phyloP scores from a whole-genome alignment of 257 asterid genomes.

The Ligustrum vulgare region DNA sequence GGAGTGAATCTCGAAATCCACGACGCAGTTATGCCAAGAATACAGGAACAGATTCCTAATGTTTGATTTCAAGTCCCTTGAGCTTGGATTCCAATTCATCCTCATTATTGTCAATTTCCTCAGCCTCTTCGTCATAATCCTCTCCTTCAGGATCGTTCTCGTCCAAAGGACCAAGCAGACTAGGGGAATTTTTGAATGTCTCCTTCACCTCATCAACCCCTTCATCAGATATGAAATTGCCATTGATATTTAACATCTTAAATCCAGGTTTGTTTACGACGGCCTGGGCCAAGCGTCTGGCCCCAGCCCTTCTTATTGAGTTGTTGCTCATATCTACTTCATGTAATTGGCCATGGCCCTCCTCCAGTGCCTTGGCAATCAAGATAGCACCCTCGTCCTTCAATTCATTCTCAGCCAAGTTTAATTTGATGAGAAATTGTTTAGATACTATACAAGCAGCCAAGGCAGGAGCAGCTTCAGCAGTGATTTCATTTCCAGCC shows the following conservation, averaged over 20 bases:
- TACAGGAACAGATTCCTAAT: slow-evolving; percentile 39
- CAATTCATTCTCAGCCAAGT: slow-evolving; percentile 78
- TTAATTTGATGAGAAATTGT: slow-evolving; percentile 61
- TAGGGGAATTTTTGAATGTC: slow-evolving; percentile 60
- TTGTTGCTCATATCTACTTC: slow-evolving; percentile 81
- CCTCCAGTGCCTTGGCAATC: slow-evolving; percentile 81
- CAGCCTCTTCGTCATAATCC: slow-evolving; percentile 70
- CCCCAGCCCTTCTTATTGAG: slow-evolving; percentile 84
- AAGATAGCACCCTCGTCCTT: slow-evolving; percentile 92
- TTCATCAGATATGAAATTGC: slow-evolving; percentile 88
- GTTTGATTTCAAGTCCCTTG: slow-evolving; percentile 78
- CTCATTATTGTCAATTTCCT: slow-evolving; percentile 45
- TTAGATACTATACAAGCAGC: slow-evolving; percentile 75
- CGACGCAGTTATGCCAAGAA: slow-evolving; percentile 9
- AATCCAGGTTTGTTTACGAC: slow-evolving; percentile 63
- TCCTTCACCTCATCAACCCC: slow-evolving; percentile 88
- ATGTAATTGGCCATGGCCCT: slow-evolving; percentile 68
- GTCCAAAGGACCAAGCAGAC: slow-evolving; percentile 74
- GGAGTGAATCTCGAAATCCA: slow-evolving; percentile 6
- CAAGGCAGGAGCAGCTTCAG: slow-evolving; percentile 69
- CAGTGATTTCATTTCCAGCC: slow-evolving; percentile 94
- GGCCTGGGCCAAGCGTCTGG: slow-evolving; percentile 82
- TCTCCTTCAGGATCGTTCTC: slow-evolving; percentile 97
- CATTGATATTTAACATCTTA: slow-evolving; percentile 67
- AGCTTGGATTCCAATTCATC: slow-evolving; percentile 74